Evolutionary conservation across 1,284 basidiomycete genomes (phyloP).

Genomic region (Butyriboletus appendiculatus): DNA sequence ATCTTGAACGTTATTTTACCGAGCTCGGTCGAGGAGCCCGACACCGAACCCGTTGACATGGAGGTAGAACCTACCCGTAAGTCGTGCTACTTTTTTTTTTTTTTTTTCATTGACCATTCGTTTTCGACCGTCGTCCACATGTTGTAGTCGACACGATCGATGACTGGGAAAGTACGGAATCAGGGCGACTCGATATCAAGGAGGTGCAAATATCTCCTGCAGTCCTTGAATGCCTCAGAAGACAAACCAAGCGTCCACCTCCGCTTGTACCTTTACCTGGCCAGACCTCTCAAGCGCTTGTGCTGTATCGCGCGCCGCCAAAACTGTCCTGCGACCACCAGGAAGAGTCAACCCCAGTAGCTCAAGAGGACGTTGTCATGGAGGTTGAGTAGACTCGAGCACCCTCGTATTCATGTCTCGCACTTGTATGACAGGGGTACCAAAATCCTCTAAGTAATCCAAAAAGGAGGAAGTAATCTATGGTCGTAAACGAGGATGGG

Average conservation of each 20-base stretch:
- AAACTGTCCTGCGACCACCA: constrained; percentile 3
- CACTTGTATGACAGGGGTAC: constrained; percentile 11
- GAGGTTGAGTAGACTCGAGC: constrained; percentile 46
- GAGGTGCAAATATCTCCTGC: constrained; percentile 41
- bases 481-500: constrained; percentile 9
- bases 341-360: background rate
- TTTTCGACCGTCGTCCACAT: background rate
- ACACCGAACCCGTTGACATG: constrained; percentile 59
- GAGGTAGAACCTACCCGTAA: constrained; percentile 54
- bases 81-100: constrained; percentile 1
- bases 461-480: constrained; percentile 23
- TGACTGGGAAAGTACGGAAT: constrained; percentile 48
- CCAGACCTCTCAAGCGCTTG: constrained; percentile 49
- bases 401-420: constrained; percentile 8
- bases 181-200: constrained; percentile 18
- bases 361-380: constrained; percentile 55
- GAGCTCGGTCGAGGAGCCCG: constrained; percentile 49
- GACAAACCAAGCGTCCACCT: constrained; percentile 20
- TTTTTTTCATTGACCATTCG: background rate
- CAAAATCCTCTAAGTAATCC: constrained; percentile 22
- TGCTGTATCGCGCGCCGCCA: constrained; percentile 53
- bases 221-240: constrained; percentile 48
- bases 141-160: background rate
- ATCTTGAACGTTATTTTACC: constrained; percentile 33
- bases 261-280: constrained; percentile 22